Evolutionary conservation across 73 alveolate species (phyloP).

Genomic region (Paramecium sonneborni): DNA sequence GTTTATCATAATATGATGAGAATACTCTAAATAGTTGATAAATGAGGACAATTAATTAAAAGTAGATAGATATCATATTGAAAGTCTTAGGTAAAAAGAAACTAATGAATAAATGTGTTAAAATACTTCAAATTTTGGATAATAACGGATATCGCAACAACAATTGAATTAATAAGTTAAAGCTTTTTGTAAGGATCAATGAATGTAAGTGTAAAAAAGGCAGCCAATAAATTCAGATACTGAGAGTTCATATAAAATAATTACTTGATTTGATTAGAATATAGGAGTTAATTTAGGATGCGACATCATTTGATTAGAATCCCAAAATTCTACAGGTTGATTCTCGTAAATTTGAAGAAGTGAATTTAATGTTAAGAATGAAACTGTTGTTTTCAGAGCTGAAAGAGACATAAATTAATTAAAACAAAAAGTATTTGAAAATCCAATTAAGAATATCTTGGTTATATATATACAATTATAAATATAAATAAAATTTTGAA

Average conservation of each 20-base stretch:
- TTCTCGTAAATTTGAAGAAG: neutral
- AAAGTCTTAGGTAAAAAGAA: neutral
- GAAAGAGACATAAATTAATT: neutral
- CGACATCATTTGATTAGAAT: neutral
- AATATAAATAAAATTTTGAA: neutral
- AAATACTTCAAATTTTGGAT: conserved; percentile 28
- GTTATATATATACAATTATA: neutral
- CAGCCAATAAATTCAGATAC: neutral
- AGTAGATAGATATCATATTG: neutral
- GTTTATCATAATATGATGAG: neutral
- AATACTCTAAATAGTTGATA: neutral
- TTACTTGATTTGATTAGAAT: neutral
- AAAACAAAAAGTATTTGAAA: conserved; percentile 38
- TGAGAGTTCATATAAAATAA: neutral
- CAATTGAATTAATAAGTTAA: neutral
- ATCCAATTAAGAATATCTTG: neutral
- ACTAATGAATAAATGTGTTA: neutral
- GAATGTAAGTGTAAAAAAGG: neutral
- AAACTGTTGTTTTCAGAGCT: conserved; percentile 17
- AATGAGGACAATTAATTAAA: neutral
- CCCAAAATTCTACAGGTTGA: conserved; percentile 34
- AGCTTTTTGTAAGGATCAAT: neutral
- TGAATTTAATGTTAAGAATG: neutral
- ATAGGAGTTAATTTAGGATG: conserved; percentile 24
- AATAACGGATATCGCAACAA: neutral